Percentiles rank a stretch among this genome's conserved stretches.
These are phyloP conservation scores for Perilla frutescens DNA, from an alignment of 257 asterid species.

Conservation along the genomic window DNA sequence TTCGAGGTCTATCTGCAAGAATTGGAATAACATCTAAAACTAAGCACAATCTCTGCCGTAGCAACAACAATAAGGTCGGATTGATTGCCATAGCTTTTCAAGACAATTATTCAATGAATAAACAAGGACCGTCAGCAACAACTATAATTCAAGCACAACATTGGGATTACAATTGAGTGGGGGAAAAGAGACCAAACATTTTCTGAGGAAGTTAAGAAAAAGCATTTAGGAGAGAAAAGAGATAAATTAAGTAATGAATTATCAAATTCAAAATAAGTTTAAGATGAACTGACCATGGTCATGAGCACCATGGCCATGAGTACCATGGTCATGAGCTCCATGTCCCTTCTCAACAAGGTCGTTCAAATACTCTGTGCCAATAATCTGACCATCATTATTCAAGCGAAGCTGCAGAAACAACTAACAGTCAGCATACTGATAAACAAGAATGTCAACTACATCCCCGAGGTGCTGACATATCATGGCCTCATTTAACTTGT, in stretches of 20 bases:
- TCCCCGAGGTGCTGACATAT: neutral
- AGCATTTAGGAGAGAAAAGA: neutral
- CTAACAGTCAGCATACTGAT: conserved; percentile 37
- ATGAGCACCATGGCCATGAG: conserved; percentile 70
- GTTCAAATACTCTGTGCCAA: conserved; percentile 89
- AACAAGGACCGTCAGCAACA: neutral
- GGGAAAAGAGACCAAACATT: conserved; percentile 4
- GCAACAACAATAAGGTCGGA: conserved; percentile 17
- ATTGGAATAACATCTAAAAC: conserved; percentile 12
- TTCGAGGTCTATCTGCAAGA: conserved; percentile 19
- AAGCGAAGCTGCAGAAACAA: conserved; percentile 80
- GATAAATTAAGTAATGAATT: conserved; percentile 26
- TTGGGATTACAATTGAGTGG: conserved; percentile 1
- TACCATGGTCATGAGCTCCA: conserved; percentile 65
- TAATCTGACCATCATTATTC: conserved; percentile 72
- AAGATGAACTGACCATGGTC: conserved; percentile 71
- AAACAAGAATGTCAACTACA: neutral
- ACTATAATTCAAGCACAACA: neutral
- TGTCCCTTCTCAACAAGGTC: conserved; percentile 97
- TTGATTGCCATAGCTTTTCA: neutral
- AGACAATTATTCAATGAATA: conserved; percentile 20
- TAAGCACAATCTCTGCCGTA: neutral
- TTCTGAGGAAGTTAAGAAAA: conserved; percentile 1
- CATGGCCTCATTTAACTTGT: conserved; percentile 1
- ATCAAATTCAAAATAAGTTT: neutral